These are phyloP conservation scores for Monosporascus cannonballus DNA, from an alignment of 2,329 filamentous ascomycete species.

Conservation along the genomic window DNA sequence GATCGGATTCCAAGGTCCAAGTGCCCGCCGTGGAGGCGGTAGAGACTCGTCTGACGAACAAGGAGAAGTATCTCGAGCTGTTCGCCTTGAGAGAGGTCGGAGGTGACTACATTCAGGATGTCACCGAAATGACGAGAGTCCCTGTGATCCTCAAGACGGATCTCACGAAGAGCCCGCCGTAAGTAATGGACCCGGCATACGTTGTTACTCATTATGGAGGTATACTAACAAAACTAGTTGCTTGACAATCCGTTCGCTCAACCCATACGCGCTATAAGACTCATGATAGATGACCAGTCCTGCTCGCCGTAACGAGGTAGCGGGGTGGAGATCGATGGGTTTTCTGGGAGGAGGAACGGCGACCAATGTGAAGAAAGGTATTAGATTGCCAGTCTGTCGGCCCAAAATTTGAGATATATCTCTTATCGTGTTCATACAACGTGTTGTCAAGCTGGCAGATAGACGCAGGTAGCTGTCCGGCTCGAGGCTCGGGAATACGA, in stretches of 20 bases:
- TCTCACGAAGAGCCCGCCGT: constrained; percentile 98
- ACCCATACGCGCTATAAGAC: constrained; percentile 49
- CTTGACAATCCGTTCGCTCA: constrained; percentile 61
- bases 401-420: neutral
- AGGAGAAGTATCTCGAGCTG: constrained; percentile 90
- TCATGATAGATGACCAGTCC: constrained; percentile 1
- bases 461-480: neutral
- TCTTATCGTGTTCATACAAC: neutral
- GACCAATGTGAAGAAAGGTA: neutral
- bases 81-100: constrained; percentile 88
- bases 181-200: constrained; percentile 48
- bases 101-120: constrained; percentile 96
- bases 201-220: neutral
- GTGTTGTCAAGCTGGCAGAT: neutral
- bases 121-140: constrained; percentile 94
- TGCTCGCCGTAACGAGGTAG: constrained; percentile 1
- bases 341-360: neutral
- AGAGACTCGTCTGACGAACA: constrained; percentile 78
- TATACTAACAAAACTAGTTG: constrained; percentile 46
- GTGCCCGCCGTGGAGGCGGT: constrained; percentile 68
- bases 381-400: neutral
- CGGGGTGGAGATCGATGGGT: neutral
- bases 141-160: constrained; percentile 99
- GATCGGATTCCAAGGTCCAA: constrained; percentile 90
- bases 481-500: neutral